Base-by-base conservation (phyloP, 306 rosid genomes). In the Fagus crenata region DNA sequence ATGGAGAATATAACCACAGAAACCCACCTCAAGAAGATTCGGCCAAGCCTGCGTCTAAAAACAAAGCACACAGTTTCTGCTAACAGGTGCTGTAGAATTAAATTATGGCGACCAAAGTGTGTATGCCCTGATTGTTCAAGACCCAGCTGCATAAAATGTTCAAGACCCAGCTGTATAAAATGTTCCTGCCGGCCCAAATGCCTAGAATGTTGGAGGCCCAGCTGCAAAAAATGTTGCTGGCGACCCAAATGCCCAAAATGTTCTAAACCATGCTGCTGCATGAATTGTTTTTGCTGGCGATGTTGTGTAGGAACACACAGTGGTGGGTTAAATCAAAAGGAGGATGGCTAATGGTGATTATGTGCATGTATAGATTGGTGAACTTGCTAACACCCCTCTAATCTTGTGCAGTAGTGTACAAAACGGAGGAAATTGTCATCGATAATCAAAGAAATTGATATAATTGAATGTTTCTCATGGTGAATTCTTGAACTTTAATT, bases 1-100 rank as follows among this genome's bases (percentile, higher is more conserved):
- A 91, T 96, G 97, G 99, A 96, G 84, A 91, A 75, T 73, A 81
- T 87, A 73, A 92, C 98, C 41, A 96, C 99, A 0, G 88, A 80
- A 78, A 87, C 76, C 54, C 94, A 84, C 58, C 92, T 96, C 0
- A 86, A 87, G 53, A 92, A 83, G 87, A 91, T 96, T 72, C 73
- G 93, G 18, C 91, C 84, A 67, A 84, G 51, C 56, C 72, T 78
- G 13, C 61, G 39, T 11, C 51, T 67, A 65, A 87, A 80, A 12
- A 81, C 90, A 15, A 76, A 80, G 60, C 79, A 87, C 12, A 55
- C 53, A 49, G 7, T 56, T 1, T 2, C 67, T 36, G 58, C 69
- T 35, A 60, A 56, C 72, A 74, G 80, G 69, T 89, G 93, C 80
- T 84, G 88, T 41, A 78, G 49, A 75, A 42, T 83, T 28, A 90